Evolutionary conservation across 2,329 filamentous ascomycete species (phyloP).

Genomic region (Aspergillus tamarii): DNA sequence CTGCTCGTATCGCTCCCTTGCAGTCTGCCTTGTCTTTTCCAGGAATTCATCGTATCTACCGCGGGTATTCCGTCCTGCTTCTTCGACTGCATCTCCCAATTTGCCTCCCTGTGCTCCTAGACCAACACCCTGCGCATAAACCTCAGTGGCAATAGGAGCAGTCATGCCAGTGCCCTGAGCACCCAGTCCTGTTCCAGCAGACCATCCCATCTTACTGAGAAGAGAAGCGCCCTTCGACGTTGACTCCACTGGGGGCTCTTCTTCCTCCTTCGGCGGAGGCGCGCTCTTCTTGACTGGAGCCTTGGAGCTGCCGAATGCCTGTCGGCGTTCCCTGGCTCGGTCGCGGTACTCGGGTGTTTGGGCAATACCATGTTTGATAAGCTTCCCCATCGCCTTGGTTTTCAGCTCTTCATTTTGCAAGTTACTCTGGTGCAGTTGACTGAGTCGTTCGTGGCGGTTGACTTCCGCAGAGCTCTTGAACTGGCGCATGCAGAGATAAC

Average conservation of each 20-base stretch:
- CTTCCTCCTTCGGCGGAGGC: constrained; percentile 34
- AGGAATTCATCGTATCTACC: constrained; percentile 53
- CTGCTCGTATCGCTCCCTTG: constrained; percentile 51
- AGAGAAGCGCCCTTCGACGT: constrained; percentile 55
- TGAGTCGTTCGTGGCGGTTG: constrained; percentile 62
- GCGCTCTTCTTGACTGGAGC: constrained; percentile 24
- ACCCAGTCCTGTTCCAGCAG: constrained; percentile 51
- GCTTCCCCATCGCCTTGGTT: constrained; percentile 43
- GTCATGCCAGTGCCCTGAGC: constrained; percentile 53
- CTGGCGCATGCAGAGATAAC: constrained; percentile 64
- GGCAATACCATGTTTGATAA: constrained; percentile 46
- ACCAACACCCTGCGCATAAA: constrained; percentile 55
- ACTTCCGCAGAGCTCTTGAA: constrained; percentile 60
- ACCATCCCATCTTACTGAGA: constrained; percentile 57
- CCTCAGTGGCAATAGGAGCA: constrained; percentile 50
- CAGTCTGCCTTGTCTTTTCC: constrained; percentile 50
- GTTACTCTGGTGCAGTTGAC: constrained; percentile 60
- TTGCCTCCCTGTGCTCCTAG: constrained; percentile 54
- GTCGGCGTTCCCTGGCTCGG: constrained; percentile 49
- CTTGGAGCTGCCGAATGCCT: constrained; percentile 45
- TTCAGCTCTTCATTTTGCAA: constrained; percentile 55
- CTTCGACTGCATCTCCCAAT: constrained; percentile 52
- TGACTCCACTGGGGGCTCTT: constrained; percentile 31
- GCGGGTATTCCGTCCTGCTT: constrained; percentile 53
- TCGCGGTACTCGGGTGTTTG: constrained; percentile 49